Conservation (phyloP, 2,329 filamentous ascomycete genomes). For the Stachybotrys echinatus region DNA sequence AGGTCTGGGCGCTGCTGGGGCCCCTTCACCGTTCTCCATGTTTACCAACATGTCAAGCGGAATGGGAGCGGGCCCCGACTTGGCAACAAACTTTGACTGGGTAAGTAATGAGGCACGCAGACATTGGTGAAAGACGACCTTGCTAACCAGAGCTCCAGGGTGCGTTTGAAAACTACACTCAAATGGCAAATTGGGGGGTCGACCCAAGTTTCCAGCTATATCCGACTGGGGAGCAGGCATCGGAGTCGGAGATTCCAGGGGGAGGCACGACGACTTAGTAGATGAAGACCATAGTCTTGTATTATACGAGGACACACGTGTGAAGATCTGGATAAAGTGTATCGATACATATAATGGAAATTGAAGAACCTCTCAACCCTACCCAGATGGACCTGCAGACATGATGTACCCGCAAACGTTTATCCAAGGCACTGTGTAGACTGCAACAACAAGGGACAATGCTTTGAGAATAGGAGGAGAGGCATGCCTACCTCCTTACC, state of each 20-base stretch:
- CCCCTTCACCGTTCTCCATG: conserved; percentile 46
- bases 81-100: conserved; percentile 53
- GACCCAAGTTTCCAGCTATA: conserved; percentile 51
- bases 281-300: neutral
- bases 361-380: neutral
- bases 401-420: no score
- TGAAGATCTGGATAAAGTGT: no score
- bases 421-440: no score
- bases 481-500: no score
- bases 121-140: neutral
- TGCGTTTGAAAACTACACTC: conserved; percentile 52
- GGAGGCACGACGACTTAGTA: neutral
- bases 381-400: no score
- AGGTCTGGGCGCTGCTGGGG: conserved; percentile 17
- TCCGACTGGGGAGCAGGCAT: conserved; percentile 19
- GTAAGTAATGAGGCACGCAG: conserved; percentile 30
- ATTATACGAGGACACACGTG: no score
- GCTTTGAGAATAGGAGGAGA: no score
- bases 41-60: conserved; percentile 37
- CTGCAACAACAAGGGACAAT: no score
- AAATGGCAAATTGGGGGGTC: conserved; percentile 45
- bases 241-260: neutral
- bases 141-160: conserved; percentile 33
- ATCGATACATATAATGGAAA: no score
- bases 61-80: conserved; percentile 28